A percentile compares a stretch with the other conserved stretches of the same genome.
These are phyloP conservation scores for Colletotrichum melonis DNA, from an alignment of 2,329 filamentous ascomycete genomes.

Conservation along the genomic window DNA sequence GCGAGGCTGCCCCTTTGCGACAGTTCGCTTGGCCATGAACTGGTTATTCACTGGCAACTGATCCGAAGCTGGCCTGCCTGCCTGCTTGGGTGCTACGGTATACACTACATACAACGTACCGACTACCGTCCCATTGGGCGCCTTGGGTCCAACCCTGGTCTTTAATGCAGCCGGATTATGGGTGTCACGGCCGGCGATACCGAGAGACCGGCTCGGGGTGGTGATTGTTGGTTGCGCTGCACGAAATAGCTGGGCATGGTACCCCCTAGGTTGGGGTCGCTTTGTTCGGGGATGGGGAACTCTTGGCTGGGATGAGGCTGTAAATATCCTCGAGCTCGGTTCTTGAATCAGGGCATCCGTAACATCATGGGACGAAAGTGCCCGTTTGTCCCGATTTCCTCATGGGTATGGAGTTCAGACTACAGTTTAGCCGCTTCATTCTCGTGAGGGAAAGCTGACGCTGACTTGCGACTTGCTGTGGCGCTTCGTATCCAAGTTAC, in stretches of 20 bases:
- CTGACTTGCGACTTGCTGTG: not conserved
- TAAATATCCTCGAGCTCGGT: not conserved
- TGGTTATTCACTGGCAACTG: not conserved
- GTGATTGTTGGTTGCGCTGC: conserved; percentile 4
- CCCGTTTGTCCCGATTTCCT: not conserved
- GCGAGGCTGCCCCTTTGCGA: not conserved
- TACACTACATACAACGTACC: not conserved
- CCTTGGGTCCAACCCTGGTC: not conserved
- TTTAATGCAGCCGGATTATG: conserved; percentile 10
- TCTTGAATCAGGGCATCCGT: not conserved
- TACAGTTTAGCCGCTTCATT: not conserved
- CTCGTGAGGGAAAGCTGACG: not conserved
- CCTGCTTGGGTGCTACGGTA: not conserved
- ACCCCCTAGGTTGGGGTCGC: not conserved
- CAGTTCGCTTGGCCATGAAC: not conserved
- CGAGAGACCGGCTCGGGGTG: conserved; percentile 19
- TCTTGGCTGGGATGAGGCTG: not conserved
- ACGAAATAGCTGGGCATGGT: conserved; percentile 1
- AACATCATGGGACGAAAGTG: conserved; percentile 1
- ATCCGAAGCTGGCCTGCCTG: not conserved
- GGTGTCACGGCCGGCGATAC: conserved; percentile 15
- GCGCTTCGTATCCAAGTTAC: conserved; percentile 1
- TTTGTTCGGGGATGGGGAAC: not conserved
- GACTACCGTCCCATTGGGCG: conserved; percentile 2
- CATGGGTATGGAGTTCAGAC: not conserved